A percentile compares a stretch with the other conserved stretches of the same genome.
Conservation (phyloP, 768 basidiomycete genomes). For the Mycena capillaripes region DNA sequence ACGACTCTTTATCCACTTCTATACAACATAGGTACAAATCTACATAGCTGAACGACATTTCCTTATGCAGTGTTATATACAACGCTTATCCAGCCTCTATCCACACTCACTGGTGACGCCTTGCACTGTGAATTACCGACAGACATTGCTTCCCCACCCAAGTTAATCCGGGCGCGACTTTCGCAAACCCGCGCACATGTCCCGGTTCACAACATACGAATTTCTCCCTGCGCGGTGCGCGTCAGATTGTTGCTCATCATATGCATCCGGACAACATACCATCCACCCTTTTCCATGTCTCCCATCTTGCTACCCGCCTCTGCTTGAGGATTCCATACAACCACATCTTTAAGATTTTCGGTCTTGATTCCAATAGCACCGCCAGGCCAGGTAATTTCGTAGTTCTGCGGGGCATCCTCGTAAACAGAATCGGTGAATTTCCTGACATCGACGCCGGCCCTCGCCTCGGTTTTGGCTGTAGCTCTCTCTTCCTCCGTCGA, state of each 20-base stretch:
- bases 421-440: slow-evolving; percentile 84
- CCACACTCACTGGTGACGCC: slow-evolving; percentile 41
- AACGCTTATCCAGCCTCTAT: not conserved
- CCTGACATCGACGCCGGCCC: slow-evolving; percentile 76
- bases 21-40: no score
- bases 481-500: slow-evolving; percentile 62
- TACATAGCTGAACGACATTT: slow-evolving; percentile 8
- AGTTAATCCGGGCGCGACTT: slow-evolving; percentile 70
- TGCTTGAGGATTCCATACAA: slow-evolving; percentile 95
- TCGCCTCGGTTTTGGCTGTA: slow-evolving; percentile 67
- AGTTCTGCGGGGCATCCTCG: slow-evolving; percentile 69
- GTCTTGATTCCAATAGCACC: slow-evolving; percentile 69
- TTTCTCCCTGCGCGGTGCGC: slow-evolving; percentile 66
- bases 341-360: slow-evolving; percentile 79
- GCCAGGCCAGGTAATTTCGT: slow-evolving; percentile 71
- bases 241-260: not conserved
- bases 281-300: slow-evolving; percentile 93
- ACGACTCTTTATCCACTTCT: no score
- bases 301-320: slow-evolving; percentile 78
- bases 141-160: slow-evolving; percentile 87
- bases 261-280: slow-evolving; percentile 59
- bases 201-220: slow-evolving; percentile 96
- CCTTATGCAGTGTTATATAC: slow-evolving; percentile 24
- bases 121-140: slow-evolving; percentile 54
- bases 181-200: slow-evolving; percentile 79